These are phyloP conservation scores for Ganoderma sinense DNA, from an alignment of 1,284 basidiomycete genomes.

Conservation along the genomic window DNA sequence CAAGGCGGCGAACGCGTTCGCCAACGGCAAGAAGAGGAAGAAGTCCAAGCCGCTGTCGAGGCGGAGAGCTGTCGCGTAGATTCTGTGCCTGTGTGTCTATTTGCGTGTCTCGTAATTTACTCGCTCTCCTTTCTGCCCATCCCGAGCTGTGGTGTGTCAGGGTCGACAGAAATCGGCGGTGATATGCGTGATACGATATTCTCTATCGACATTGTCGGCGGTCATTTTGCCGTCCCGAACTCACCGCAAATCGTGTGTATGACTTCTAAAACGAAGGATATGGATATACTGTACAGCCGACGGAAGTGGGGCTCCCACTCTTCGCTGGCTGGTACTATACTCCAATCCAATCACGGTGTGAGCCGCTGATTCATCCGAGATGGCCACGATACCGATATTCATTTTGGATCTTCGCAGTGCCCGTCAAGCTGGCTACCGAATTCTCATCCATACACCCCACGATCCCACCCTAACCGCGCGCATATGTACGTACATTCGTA, in stretches of 20 bases:
- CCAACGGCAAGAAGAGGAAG: slow-evolving; percentile 88
- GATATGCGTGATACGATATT: background rate
- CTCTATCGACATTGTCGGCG: background rate
- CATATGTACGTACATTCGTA: background rate
- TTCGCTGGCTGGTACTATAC: background rate
- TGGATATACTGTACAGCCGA: background rate
- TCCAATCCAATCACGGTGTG: background rate
- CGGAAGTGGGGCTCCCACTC: background rate
- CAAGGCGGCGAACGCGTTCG: slow-evolving; percentile 88
- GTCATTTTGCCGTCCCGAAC: background rate
- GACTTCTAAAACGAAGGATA: background rate
- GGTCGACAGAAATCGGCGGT: background rate
- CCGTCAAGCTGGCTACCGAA: background rate
- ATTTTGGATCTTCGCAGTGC: background rate
- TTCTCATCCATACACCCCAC: background rate
- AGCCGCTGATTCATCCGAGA: background rate
- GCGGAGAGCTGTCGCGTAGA: slow-evolving; percentile 57
- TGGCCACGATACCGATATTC: background rate
- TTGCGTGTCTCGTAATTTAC: slow-evolving; percentile 14
- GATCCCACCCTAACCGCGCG: background rate
- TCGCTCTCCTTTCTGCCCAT: background rate
- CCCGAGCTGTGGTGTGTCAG: background rate
- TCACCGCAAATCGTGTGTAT: background rate
- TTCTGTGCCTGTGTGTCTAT: slow-evolving; percentile 3
- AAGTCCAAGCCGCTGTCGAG: slow-evolving; percentile 69